Percentiles rank a stretch among this genome's conserved stretches.
Evolutionary conservation across 768 basidiomycete genomes (phyloP).

Genomic region (Suillus subaureus): DNA sequence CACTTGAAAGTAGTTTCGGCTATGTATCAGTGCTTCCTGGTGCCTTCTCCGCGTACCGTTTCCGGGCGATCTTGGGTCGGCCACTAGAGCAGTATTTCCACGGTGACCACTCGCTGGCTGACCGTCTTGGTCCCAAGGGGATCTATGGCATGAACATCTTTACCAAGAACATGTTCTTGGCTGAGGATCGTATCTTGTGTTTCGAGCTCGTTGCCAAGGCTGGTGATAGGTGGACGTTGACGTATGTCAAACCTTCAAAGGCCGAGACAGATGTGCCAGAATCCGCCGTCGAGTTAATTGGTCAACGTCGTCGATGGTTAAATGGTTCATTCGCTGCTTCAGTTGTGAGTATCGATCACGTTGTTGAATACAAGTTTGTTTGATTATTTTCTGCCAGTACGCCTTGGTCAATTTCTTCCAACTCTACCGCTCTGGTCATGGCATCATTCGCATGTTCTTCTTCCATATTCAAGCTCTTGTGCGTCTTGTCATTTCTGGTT

Average conservation of each 20-base stretch:
- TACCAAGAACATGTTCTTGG: constrained; percentile 90
- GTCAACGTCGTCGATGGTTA: constrained; percentile 94
- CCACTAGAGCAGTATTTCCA: constrained; percentile 87
- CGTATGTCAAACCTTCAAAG: constrained; percentile 92
- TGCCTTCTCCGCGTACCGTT: constrained; percentile 97
- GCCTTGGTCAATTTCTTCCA: constrained; percentile 92
- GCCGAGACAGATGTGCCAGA: constrained; percentile 98
- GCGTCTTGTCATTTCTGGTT: constrained; percentile 32
- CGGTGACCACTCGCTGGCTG: constrained; percentile 87
- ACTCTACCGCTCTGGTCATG: constrained; percentile 85
- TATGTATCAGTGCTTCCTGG: constrained; percentile 95
- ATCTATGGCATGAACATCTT: constrained; percentile 97
- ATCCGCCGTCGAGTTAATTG: constrained; percentile 87
- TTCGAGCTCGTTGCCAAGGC: constrained; percentile 96
- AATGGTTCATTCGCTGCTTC: constrained; percentile 96
- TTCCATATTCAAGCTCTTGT: constrained; percentile 92
- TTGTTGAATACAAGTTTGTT: not conserved
- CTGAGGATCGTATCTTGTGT: constrained; percentile 96
- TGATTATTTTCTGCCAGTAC: constrained; percentile 52
- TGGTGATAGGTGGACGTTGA: constrained; percentile 83
- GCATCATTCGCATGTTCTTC: constrained; percentile 93
- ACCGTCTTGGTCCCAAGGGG: constrained; percentile 90
- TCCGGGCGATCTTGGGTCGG: constrained; percentile 85
- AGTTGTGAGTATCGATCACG: constrained; percentile 54
- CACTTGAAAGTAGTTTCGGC: constrained; percentile 92